Evolutionary conservation across 805 yeast species (phyloP).

Genomic region (Kazachstania viticola): DNA sequence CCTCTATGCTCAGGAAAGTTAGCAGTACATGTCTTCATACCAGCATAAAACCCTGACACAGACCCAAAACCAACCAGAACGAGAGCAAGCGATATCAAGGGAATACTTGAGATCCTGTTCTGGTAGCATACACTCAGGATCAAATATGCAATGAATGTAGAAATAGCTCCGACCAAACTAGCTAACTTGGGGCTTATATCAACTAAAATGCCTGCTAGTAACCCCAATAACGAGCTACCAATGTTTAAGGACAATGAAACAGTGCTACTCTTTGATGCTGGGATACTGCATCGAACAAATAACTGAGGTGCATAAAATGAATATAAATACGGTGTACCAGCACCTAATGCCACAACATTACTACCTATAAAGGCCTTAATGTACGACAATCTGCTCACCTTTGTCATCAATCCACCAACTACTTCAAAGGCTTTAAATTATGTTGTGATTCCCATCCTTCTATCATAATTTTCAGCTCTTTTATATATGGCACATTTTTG

Average conservation of each 20-base stretch:
- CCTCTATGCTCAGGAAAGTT: constrained; percentile 67
- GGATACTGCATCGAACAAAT: constrained; percentile 41
- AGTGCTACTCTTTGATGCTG: constrained; percentile 51
- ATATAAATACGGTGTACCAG: constrained; percentile 67
- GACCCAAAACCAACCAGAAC: constrained; percentile 54
- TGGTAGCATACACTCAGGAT: constrained; percentile 38
- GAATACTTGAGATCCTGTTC: constrained; percentile 29
- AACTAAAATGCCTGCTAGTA: constrained; percentile 58
- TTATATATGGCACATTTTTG: too few species aligned
- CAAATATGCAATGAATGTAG: constrained; percentile 44
- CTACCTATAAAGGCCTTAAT: constrained; percentile 18
- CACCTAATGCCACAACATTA: constrained; percentile 45
- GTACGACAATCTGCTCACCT: too few species aligned
- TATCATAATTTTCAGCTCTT: too few species aligned
- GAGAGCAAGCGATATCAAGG: constrained; percentile 38
- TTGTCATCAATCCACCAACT: too few species aligned
- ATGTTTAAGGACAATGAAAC: constrained; percentile 49
- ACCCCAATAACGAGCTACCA: constrained; percentile 60
- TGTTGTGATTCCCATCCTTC: too few species aligned
- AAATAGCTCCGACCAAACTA: constrained; percentile 41
- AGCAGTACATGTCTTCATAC: constrained; percentile 36
- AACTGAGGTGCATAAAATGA: constrained; percentile 72
- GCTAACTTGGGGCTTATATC: constrained; percentile 45
- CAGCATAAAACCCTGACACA: constrained; percentile 45
- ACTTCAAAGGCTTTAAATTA: too few species aligned